Evolutionary conservation across 2,329 filamentous ascomycete genomes (phyloP).

Genomic region (Domatiomyces catenatus): DNA sequence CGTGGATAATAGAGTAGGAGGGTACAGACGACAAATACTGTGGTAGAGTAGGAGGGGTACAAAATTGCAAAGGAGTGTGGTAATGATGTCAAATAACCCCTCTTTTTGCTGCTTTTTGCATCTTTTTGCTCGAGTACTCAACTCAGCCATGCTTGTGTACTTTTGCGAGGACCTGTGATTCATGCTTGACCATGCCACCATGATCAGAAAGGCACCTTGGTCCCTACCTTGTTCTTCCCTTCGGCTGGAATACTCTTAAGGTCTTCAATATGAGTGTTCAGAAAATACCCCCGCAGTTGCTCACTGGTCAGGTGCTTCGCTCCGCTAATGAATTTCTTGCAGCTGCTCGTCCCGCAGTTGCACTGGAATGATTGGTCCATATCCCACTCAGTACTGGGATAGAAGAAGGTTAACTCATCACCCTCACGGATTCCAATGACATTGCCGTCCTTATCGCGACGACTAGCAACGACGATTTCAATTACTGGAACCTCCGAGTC

Average conservation of each 20-base stretch:
- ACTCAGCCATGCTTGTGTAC: no score
- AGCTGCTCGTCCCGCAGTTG: constrained; percentile 26
- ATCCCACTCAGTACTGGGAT: constrained; percentile 36
- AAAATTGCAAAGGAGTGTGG: no score
- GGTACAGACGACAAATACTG: no score
- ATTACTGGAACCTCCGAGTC: constrained; percentile 24
- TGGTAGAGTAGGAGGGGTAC: no score
- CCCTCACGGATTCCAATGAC: constrained; percentile 23
- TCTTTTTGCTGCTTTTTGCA: no score
- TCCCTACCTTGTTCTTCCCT: background rate
- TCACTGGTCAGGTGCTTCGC: constrained; percentile 23
- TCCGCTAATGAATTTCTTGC: constrained; percentile 27
- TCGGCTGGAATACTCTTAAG: constrained; percentile 7
- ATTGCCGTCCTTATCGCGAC: constrained; percentile 6
- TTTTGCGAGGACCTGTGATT: no score
- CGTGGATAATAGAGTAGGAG: no score
- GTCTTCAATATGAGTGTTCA: constrained; percentile 28
- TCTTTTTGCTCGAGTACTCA: no score
- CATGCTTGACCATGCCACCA: background rate
- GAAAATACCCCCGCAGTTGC: constrained; percentile 25
- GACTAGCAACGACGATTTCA: constrained; percentile 18
- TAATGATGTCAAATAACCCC: no score
- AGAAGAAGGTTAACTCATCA: constrained; percentile 34
- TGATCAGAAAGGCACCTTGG: background rate
- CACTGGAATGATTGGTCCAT: constrained; percentile 34